Percentiles rank a stretch among this genome's conserved stretches.
phyloP scores from a whole-genome alignment of 768 basidiomycete genomes.

The Rhodosporidiobolus odoratus region DNA sequence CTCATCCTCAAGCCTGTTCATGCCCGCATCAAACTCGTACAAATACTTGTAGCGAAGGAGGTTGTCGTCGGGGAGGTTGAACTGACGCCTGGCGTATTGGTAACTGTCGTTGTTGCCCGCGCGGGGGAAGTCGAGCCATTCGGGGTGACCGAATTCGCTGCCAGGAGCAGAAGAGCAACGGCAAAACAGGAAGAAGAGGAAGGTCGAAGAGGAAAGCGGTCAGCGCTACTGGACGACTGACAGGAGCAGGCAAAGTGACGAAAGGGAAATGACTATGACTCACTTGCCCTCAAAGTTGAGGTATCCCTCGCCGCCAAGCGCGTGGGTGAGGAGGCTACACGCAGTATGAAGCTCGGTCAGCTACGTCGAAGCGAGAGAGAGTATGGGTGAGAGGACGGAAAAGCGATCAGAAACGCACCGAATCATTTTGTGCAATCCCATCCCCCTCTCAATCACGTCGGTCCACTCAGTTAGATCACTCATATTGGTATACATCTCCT shows the following conservation, averaged over 20 bases:
- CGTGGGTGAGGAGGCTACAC: conserved; percentile 73
- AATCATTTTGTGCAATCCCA: conserved; percentile 96
- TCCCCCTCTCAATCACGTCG: conserved; percentile 74
- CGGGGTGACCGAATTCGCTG: conserved; percentile 97
- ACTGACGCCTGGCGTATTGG: conserved; percentile 90
- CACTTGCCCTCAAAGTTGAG: conserved; percentile 72
- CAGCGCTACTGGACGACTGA: not conserved
- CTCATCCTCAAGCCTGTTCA: conserved; percentile 78
- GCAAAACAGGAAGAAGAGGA: not conserved
- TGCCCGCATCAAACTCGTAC: conserved; percentile 84
- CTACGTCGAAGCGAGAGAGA: not conserved
- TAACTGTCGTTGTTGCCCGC: conserved; percentile 93
- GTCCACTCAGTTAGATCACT: conserved; percentile 78
- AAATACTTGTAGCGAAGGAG: conserved; percentile 87
- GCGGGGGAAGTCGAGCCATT: conserved; percentile 99
- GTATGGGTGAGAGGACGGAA: no score
- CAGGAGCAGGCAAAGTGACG: not conserved
- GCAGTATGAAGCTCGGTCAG: not conserved
- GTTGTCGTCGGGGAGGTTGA: conserved; percentile 84
- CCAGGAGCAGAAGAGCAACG: conserved; percentile 48
- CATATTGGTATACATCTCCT: conserved; percentile 98
- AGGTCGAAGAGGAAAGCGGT: not conserved
- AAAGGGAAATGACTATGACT: not conserved
- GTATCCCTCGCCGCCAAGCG: conserved; percentile 94
- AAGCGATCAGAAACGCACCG: conserved; percentile 55